A percentile compares a stretch with the other conserved stretches of the same genome.
phyloP scores from a whole-genome alignment of 2,329 filamentous ascomycete genomes.

The Fusarium circinatum region DNA sequence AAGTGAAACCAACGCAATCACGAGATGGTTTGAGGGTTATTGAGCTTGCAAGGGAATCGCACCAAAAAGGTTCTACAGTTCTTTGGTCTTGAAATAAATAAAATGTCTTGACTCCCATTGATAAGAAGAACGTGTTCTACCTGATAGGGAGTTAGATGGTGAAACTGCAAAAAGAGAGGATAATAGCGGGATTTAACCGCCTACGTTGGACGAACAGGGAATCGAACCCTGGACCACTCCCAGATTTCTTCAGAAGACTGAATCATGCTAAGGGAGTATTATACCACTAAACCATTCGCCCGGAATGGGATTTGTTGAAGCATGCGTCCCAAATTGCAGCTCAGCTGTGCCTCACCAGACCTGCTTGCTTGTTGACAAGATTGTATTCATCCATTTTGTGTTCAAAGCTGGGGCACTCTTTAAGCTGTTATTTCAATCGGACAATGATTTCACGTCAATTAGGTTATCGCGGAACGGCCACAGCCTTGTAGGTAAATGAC shows the following conservation, averaged over 20 bases:
- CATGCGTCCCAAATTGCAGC: accelerated
- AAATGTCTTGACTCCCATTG: no score
- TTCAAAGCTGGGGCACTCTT: neutral
- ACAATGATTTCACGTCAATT: accelerated
- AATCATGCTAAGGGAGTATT: conserved; percentile 30
- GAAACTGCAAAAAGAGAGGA: neutral
- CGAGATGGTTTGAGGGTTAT: conserved; percentile 51
- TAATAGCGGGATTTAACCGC: conserved; percentile 8
- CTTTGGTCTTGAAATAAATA: conserved; percentile 28
- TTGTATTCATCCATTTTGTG: accelerated
- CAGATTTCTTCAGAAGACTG: neutral
- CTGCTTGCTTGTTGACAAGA: accelerated
- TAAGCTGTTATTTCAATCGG: accelerated
- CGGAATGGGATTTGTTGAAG: neutral
- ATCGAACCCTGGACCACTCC: conserved; percentile 32
- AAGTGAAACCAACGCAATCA: conserved; percentile 52
- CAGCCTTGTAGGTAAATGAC: accelerated
- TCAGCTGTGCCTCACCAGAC: accelerated
- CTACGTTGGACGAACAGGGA: conserved; percentile 20
- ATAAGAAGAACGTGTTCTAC: neutral
- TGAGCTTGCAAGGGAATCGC: conserved; percentile 54
- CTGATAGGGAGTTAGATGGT: no score
- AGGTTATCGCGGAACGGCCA: accelerated
- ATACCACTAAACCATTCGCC: conserved; percentile 33
- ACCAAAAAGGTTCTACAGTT: conserved; percentile 47